Conservation (phyloP, 2,329 filamentous ascomycete species). For the Colletotrichum sp. region DNA sequence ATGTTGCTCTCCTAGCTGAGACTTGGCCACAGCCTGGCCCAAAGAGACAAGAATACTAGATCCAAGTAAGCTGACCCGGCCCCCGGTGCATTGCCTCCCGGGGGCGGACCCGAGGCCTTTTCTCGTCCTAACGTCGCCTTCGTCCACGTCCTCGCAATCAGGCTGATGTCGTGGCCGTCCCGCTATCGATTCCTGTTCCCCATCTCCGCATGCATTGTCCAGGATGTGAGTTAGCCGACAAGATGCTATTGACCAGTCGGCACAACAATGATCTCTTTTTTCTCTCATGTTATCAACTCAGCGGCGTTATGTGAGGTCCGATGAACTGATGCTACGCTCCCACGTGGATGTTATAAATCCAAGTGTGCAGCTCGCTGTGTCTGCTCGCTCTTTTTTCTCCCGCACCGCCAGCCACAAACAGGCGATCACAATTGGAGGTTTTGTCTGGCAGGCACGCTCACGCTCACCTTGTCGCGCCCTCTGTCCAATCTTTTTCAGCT, state of each 20-base stretch:
- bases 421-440: background rate
- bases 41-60: background rate
- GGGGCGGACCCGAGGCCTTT: background rate
- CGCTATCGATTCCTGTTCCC: background rate
- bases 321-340: background rate
- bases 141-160: background rate
- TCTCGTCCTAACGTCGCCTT: background rate
- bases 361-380: background rate
- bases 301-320: background rate
- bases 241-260: background rate
- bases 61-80: background rate
- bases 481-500: background rate
- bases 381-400: background rate
- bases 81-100: background rate
- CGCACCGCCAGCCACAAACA: constrained; percentile 3
- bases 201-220: background rate
- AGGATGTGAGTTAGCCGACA: background rate
- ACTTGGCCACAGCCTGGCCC: background rate
- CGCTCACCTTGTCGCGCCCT: background rate
- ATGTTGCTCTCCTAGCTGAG: background rate
- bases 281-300: background rate
- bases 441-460: background rate
- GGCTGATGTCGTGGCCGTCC: background rate
- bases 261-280: background rate
- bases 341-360: constrained; percentile 5